Conservation (phyloP, 2,329 filamentous ascomycete species). For the Aspergillus clavatus region DNA sequence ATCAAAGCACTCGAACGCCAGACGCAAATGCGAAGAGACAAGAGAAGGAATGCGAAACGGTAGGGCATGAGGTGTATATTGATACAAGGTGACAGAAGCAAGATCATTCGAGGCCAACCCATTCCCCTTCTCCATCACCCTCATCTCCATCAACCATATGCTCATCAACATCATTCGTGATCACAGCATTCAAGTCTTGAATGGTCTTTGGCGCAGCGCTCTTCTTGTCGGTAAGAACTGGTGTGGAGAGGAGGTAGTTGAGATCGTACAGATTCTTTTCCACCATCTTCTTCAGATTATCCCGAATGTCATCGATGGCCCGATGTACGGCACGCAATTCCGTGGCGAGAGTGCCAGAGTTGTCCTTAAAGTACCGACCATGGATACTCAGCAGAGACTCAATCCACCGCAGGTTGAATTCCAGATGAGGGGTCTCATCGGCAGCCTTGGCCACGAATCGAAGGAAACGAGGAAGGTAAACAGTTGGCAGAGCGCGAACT, state of each 20-base stretch:
- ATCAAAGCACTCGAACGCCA: constrained; percentile 23
- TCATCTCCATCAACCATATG: constrained; percentile 26
- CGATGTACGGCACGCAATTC: constrained; percentile 80
- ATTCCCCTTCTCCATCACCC: constrained; percentile 46
- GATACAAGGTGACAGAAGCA: constrained; percentile 13
- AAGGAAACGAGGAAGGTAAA: constrained; percentile 81
- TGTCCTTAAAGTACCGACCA: constrained; percentile 77
- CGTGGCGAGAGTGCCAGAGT: constrained; percentile 71
- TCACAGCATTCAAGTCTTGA: constrained; percentile 20
- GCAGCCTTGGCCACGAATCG: constrained; percentile 84
- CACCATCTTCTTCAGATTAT: constrained; percentile 74
- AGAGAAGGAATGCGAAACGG: constrained; percentile 12
- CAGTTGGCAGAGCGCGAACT: constrained; percentile 70
- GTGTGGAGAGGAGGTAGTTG: constrained; percentile 67
- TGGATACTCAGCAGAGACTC: constrained; percentile 75
- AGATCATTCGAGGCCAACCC: constrained; percentile 51
- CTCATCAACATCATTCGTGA: constrained; percentile 22
- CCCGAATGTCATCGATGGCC: constrained; percentile 72
- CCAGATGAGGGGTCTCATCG: constrained; percentile 86
- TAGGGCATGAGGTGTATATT: constrained; percentile 11
- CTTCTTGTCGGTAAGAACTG: constrained; percentile 34
- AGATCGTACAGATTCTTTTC: constrained; percentile 88
- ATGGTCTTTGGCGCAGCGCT: constrained; percentile 22
- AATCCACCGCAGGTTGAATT: constrained; percentile 93
- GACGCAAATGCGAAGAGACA: constrained; percentile 25